These are phyloP conservation scores for Apiospora pterosperma DNA, from an alignment of 2,329 filamentous ascomycete species.

Conservation along the genomic window DNA sequence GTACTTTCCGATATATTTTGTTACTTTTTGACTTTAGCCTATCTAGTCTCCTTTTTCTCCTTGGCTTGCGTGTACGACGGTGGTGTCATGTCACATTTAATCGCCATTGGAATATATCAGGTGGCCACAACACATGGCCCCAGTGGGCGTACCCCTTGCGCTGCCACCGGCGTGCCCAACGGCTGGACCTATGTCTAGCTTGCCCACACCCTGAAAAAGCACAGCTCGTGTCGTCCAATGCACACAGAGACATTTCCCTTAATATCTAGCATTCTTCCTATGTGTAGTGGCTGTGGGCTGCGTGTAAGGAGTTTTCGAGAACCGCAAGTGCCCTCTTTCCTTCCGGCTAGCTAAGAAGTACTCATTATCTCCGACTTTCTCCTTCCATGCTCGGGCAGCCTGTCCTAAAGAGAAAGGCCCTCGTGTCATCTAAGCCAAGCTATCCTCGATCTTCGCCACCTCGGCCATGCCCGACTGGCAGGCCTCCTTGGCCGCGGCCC, in stretches of 20 bases:
- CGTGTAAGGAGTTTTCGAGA: no score
- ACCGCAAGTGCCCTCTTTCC: no score
- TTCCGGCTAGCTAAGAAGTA: no score
- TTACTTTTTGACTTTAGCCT: neutral
- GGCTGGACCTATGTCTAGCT: neutral
- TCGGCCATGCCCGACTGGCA: constrained; percentile 38
- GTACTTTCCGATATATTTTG: neutral
- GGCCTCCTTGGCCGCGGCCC: constrained; percentile 39
- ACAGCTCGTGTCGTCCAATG: no score
- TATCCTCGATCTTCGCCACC: constrained; percentile 25
- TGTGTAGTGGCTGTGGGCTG: no score
- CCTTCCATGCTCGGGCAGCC: no score
- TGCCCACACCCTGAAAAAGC: no score
- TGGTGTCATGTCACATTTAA: neutral
- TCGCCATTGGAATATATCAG: neutral
- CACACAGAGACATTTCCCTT: no score
- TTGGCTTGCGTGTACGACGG: neutral
- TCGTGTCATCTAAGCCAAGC: constrained; percentile 8
- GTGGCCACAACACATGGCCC: neutral
- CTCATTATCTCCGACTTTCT: no score
- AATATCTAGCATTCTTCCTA: no score
- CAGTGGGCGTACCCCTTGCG: neutral
- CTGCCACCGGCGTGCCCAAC: neutral
- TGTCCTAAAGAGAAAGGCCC: no score
- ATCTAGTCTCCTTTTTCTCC: neutral